Base-by-base conservation (phyloP, 768 basidiomycete genomes). In the Lyophyllum atratum region DNA sequence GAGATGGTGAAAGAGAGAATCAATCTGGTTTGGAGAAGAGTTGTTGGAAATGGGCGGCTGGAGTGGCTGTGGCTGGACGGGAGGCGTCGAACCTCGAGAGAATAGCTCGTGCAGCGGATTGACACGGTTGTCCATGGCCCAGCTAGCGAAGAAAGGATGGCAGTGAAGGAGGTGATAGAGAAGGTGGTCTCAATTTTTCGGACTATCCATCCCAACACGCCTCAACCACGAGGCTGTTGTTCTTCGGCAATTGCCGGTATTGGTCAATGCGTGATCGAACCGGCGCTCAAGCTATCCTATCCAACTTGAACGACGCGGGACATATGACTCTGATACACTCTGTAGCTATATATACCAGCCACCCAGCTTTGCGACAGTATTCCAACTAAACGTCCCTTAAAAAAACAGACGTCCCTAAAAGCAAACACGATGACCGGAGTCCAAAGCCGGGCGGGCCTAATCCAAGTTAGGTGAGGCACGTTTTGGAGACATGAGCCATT, bases 1-100 rank as follows among this genome's bases (percentile, higher is more conserved):
- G 44, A 87, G 69, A 56, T 81, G 78, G 62, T 86, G 82, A 64
- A 90, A 88, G 21, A 92, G 79, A 49, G 85, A 80, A 60, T 90
- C 89, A 64, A 92, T 81, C 59, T 86, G 80, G 61, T 74, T 82
- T 29, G 83, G 77, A 58, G 86, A 78, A 34, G 81, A 76, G 43
- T 76, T 76, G 39, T 70, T 74, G 25, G 79, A 64, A 29, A 74
- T 59, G 52, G 80, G 76, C 63, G 74, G 70, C 60, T 70, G 70
- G 59, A 75, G 61, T 63, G 58, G 58, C 51, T 72, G 73, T 47
- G 57, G 62, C 54, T 68, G 74, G 42, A 63, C 60, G 47, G 82
- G 84, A 55, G 83, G 84, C 12, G 84, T 82, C 33, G 81, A 75
- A 52, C 77, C 79, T 46, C 82, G 72, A 22, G 83, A 83, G 67